A percentile compares a stretch with the other conserved stretches of the same genome.
Evolutionary conservation across 805 yeast genomes (phyloP).

Genomic region (Teunomyces tritomae): DNA sequence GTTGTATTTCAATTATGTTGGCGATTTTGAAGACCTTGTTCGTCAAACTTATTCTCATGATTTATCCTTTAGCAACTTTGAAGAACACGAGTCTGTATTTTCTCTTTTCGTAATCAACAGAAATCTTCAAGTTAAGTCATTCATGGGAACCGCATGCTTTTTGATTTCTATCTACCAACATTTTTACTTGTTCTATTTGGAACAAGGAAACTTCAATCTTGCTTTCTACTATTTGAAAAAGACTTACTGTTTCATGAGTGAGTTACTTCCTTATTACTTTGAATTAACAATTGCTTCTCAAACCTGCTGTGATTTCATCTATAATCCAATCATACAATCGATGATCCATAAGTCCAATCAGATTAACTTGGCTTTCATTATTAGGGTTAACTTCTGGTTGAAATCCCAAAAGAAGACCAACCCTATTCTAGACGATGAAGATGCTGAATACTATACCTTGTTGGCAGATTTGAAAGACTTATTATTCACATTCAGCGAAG

Average conservation of each 20-base stretch:
- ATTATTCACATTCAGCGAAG: conserved; percentile 19
- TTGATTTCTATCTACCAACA: conserved; percentile 16
- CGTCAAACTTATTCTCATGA: background rate
- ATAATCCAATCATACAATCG: conserved; percentile 24
- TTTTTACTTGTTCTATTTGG: conserved; percentile 14
- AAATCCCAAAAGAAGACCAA: conserved; percentile 24
- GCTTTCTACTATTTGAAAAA: conserved; percentile 10
- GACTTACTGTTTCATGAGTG: conserved; percentile 7
- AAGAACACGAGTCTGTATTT: background rate
- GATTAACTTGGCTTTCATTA: conserved; percentile 24
- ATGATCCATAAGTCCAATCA: conserved; percentile 39
- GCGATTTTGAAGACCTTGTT: conserved; percentile 1
- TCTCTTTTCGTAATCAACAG: conserved; percentile 13
- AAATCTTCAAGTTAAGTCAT: conserved; percentile 14
- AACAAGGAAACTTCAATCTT: conserved; percentile 3
- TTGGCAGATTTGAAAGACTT: conserved; percentile 13
- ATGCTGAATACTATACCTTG: conserved; percentile 18
- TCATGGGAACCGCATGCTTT: conserved; percentile 13
- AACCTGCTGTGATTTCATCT: conserved; percentile 20
- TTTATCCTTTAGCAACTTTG: background rate
- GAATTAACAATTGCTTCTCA: conserved; percentile 13
- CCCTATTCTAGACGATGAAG: conserved; percentile 9
- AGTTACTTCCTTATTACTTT: conserved; percentile 18
- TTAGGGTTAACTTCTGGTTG: conserved; percentile 29
- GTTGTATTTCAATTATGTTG: background rate